Evolutionary conservation across 1,139 yeast genomes (phyloP).

Genomic region (Hansenula sp.): DNA sequence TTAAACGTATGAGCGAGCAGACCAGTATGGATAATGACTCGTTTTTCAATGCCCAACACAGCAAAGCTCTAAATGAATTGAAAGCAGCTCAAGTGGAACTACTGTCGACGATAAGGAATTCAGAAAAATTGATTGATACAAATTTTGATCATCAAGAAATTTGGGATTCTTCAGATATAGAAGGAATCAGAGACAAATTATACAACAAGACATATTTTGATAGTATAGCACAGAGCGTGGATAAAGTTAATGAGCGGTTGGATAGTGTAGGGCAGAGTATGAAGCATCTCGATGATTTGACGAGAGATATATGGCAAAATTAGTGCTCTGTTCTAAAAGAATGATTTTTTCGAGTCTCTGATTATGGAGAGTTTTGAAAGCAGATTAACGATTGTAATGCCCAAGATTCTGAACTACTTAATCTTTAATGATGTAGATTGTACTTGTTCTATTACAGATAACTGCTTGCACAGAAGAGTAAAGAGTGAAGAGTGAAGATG

Average conservation of each 20-base stretch:
- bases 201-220: conserved; percentile 42
- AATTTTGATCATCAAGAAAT: conserved; percentile 21
- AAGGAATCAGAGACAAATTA: conserved; percentile 30
- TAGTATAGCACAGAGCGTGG: conserved; percentile 34
- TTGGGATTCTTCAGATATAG: conserved; percentile 31
- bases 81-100: conserved; percentile 60
- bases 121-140: conserved; percentile 17
- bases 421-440: too few relatives aligned
- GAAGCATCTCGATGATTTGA: conserved; percentile 30
- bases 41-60: conserved; percentile 62
- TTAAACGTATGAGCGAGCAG: conserved; percentile 58
- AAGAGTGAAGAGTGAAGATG: too few relatives aligned
- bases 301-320: conserved; percentile 25
- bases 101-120: conserved; percentile 49
- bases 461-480: too few relatives aligned
- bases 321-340: background rate
- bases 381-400: too few relatives aligned
- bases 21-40: conserved; percentile 44
- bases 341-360: too few relatives aligned
- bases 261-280: conserved; percentile 38
- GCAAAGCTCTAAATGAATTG: conserved; percentile 49
- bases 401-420: too few relatives aligned
- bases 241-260: conserved; percentile 35
- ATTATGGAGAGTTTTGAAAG: too few relatives aligned
- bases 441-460: too few relatives aligned